Evolutionary conservation across 805 yeast species (phyloP), one percentile per base, ranked within the genome.

Genomic region (Cyberlindnera veronae): DNA sequence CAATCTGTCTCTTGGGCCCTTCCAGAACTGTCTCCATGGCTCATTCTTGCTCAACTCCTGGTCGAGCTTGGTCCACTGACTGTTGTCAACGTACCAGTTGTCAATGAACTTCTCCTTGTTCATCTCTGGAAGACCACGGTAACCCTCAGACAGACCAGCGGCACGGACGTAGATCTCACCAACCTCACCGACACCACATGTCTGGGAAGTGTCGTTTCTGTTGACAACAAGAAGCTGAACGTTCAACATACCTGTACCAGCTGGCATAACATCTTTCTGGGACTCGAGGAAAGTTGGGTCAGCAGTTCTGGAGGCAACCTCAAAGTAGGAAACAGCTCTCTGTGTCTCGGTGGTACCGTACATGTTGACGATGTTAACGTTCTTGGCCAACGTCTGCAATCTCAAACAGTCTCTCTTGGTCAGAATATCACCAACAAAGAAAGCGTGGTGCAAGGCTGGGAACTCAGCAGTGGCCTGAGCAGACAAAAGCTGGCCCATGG

Each of bases 311-410:
- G 95, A 78, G 31, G 86, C 79, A 46, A 95, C 91, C 61, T 88
- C 95, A 66, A 78, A 95, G 66, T 77, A 93, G 0, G 98, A 90
- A 19, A 93, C 99, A 2, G 99, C 93, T 60, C 99, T 79, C 71
- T 95, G 99, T 13, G 99, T 93, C 65, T 93, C 99, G 10, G 99
- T 93, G 29, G 99, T 93, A 57, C 99, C 99, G 63, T 93, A 93
- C 99, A 93, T 93, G 67, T 93, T 93, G 51, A 93, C 95, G 58
- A 93, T 91, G 60, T 65, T 70, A 39, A 87, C 95, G 57, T 93
- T 91, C 60, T 81, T 81, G 12, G 98, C 98, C 54, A 93, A 73
- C 1, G 93, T 79, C 63, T 93, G 99, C 53, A 93, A 72, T 57
- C 97, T 77, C 51, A 87, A 68, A 66, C 99, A 93, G 64, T 95